A percentile compares a stretch with the other conserved stretches of the same genome.
phyloP scores from a whole-genome alignment of 1,139 yeast genomes.

The Yamadazyma trypodendri region DNA sequence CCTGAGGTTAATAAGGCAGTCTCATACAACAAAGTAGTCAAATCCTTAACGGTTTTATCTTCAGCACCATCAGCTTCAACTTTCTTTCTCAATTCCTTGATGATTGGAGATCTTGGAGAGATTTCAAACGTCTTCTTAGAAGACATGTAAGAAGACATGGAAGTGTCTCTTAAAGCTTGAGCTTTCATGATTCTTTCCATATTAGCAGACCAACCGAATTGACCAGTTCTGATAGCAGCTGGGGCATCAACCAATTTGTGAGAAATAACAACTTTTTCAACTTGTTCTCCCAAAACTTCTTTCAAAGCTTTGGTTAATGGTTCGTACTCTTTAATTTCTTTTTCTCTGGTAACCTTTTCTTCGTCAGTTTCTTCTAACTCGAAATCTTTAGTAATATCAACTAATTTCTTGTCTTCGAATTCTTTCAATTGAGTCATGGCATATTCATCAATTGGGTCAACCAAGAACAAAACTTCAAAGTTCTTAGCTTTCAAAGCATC shows the following conservation, averaged over 20 bases:
- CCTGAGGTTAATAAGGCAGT: conserved; percentile 99
- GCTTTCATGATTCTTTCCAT: conserved; percentile 99
- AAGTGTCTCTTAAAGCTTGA: conserved; percentile 97
- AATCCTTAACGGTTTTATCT: conserved; percentile 97
- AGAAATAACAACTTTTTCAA: conserved; percentile 98
- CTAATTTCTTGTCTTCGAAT: conserved; percentile 98
- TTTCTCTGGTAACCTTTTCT: conserved; percentile 92
- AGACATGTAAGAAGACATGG: conserved; percentile 99
- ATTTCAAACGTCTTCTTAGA: conserved; percentile 99
- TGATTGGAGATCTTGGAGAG: conserved; percentile 94
- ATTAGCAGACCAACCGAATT: conserved; percentile 99
- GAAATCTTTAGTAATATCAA: conserved; percentile 98
- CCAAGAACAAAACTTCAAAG: conserved; percentile 96
- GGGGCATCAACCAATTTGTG: conserved; percentile 98
- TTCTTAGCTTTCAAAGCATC: conserved; percentile 98
- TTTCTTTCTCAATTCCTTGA: conserved; percentile 92
- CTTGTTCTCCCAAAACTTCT: conserved; percentile 97
- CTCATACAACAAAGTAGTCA: conserved; percentile 93
- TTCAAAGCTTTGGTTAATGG: conserved; percentile 92
- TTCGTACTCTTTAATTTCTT: conserved; percentile 89
- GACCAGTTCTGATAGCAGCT: conserved; percentile 99
- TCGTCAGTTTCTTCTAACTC: conserved; percentile 99
- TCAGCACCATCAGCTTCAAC: conserved; percentile 96
- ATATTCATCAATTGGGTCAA: conserved; percentile 99
- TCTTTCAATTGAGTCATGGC: conserved; percentile 99